Conservation (phyloP, 2,329 filamentous ascomycete genomes). For the Chaetomiaceae sp. region DNA sequence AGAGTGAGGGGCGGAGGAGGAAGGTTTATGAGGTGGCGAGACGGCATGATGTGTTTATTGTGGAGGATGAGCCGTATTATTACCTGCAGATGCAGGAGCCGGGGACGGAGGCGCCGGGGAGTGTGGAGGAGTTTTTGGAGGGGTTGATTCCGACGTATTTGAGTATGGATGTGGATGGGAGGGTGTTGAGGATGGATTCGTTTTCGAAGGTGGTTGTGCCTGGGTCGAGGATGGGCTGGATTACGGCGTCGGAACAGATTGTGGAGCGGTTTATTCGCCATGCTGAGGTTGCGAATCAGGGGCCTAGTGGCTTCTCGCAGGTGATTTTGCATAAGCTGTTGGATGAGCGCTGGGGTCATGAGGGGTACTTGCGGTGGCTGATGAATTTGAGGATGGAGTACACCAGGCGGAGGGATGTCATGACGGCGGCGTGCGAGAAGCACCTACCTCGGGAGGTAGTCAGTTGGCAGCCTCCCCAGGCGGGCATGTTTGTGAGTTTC, state of each 20-base stretch:
- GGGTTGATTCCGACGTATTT: constrained; percentile 70
- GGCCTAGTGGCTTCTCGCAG: constrained; percentile 79
- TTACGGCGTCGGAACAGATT: constrained; percentile 81
- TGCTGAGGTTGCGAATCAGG: constrained; percentile 78
- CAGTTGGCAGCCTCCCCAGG: constrained; percentile 71
- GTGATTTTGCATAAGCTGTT: constrained; percentile 81
- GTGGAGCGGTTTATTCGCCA: constrained; percentile 77
- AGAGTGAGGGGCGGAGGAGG: constrained; percentile 59
- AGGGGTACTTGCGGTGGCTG: constrained; percentile 84
- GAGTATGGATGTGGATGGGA: constrained; percentile 77
- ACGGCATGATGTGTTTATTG: constrained; percentile 79
- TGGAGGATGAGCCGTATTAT: constrained; percentile 94
- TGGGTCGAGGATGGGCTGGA: constrained; percentile 78
- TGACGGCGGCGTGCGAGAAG: constrained; percentile 75
- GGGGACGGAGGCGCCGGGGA: constrained; percentile 46
- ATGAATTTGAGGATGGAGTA: constrained; percentile 78
- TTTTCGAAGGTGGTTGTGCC: constrained; percentile 90
- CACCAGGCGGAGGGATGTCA: constrained; percentile 68
- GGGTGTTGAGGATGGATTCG: constrained; percentile 85
- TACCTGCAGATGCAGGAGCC: constrained; percentile 80
- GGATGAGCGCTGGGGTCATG: constrained; percentile 91
- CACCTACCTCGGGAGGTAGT: constrained; percentile 70
- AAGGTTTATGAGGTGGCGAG: constrained; percentile 73
- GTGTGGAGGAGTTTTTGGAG: constrained; percentile 67
- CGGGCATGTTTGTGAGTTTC: constrained; percentile 85